Evolutionary conservation across 345 rosid species (phyloP), one percentile per base, ranked within the genome.

Genomic region (Eutrema yunnanense): DNA sequence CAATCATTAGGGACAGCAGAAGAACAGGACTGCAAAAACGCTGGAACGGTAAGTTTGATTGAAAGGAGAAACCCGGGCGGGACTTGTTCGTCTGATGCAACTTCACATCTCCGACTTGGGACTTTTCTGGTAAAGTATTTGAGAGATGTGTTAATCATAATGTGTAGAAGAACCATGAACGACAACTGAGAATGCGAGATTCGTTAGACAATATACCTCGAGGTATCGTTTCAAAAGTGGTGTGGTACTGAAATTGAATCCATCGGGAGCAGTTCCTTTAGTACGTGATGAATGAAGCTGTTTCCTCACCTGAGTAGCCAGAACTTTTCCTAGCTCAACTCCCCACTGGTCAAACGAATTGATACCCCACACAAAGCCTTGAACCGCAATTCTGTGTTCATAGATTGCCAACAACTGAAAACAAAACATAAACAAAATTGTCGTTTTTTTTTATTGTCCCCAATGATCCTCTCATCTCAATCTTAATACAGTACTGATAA

Each of bases 281-380:
- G 86, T 81, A 37, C 96, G 90, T 38, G 96, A 85, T 11, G 82
- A 85, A 75, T 92, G 61, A 67, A 95, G 98, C 59, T 95, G 97
- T 80, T 90, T 88, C 67, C 98, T 84, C 36, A 95, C 96, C 80
- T 85, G 96, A 63, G 96, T 88, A 43, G 98, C 99, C 72, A 95
- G 82, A 59, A 95, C 99, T 96, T 95, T 95, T 52, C 99, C 98
- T 53, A 95, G 73, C 85, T 95, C 99, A 44, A 92, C 99, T 78
- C 99, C 99, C 99, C 99, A 95, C 80, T 95, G 98, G 75, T 95
- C 99, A 65, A 95, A 95, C 62, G 99, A 95, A 75, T 95, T 95
- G 79, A 95, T 90, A 77, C 96, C 96, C 99, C 99, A 92, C 22
- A 90, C 48, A 72, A 95, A 90, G 69, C 99, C 98, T 87, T 95